phyloP scores from a whole-genome alignment of 176 grass and related monocot genomes.

The Elymus sibiricus region DNA sequence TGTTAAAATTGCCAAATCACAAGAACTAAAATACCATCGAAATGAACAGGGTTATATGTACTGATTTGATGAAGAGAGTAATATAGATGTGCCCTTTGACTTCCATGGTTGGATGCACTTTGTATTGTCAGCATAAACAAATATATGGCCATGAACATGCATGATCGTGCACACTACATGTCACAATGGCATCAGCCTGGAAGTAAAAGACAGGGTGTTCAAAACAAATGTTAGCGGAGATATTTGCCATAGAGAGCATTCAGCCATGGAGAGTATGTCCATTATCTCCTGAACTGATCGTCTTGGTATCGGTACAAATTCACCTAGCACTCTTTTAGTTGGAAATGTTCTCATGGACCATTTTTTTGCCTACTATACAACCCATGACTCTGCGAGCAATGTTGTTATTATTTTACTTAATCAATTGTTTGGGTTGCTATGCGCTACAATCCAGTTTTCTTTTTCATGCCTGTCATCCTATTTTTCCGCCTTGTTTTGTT shows the following conservation, averaged over 20 bases:
- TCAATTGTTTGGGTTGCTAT: slow-evolving; percentile 13
- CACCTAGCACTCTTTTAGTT: neutral
- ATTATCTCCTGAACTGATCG: slow-evolving; percentile 2
- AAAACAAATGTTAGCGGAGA: neutral
- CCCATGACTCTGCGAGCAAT: neutral
- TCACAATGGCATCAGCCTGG: neutral
- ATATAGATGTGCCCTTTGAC: neutral
- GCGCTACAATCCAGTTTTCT: neutral
- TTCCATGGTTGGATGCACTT: neutral
- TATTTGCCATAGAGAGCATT: neutral
- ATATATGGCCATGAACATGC: neutral
- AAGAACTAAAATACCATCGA: neutral
- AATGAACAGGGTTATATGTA: neutral
- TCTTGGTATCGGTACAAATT: neutral
- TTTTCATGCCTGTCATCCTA: neutral
- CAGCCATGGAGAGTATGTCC: neutral
- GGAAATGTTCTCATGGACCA: neutral
- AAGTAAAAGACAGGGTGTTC: neutral
- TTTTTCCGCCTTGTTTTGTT: slow-evolving; percentile 4
- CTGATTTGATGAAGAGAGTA: neutral
- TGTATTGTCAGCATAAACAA: neutral
- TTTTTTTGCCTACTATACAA: neutral
- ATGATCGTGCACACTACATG: neutral
- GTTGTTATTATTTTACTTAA: slow-evolving; percentile 7
- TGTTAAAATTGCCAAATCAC: neutral